Percentiles rank a stretch among this genome's conserved stretches.
phyloP scores from a whole-genome alignment of 352 stramenopile species.

The Phytopythium mirpurense region DNA sequence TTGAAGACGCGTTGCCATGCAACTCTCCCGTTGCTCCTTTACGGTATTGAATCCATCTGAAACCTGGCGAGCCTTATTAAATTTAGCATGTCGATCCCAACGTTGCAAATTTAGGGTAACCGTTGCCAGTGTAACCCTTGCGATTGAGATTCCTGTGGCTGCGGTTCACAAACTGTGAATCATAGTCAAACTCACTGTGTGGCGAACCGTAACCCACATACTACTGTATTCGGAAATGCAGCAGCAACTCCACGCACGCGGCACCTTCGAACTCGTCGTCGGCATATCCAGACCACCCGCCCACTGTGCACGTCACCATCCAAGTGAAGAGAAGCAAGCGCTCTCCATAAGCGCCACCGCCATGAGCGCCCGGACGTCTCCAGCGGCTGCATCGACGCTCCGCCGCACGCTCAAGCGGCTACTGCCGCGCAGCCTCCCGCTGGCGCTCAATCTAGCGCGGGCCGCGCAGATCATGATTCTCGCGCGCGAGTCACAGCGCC shows the following conservation, averaged over 20 bases:
- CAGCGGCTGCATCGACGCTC: not conserved
- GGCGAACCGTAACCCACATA: too few relatives aligned
- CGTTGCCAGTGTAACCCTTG: not conserved
- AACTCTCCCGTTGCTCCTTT: constrained; percentile 1
- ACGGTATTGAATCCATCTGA: not conserved
- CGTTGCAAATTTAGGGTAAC: not conserved
- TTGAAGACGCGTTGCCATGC: constrained; percentile 7
- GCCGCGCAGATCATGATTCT: constrained; percentile 6
- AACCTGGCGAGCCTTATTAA: too few relatives aligned
- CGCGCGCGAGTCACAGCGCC: not conserved
- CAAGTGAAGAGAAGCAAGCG: too few relatives aligned
- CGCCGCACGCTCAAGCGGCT: constrained; percentile 7
- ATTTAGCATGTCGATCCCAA: too few relatives aligned
- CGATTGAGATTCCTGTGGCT: not conserved
- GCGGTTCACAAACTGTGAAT: too few relatives aligned
- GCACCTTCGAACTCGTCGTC: too few relatives aligned
- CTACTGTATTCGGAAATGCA: too few relatives aligned
- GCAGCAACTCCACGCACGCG: too few relatives aligned
- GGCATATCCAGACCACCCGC: too few relatives aligned
- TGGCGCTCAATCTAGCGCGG: not conserved
- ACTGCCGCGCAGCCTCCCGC: not conserved
- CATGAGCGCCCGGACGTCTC: not conserved
- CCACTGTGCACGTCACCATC: too few relatives aligned
- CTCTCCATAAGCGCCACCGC: too few relatives aligned
- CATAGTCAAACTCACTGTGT: too few relatives aligned